Evolutionary conservation across 1,139 yeast genomes (phyloP).

Genomic region (Candida frijolesensis): DNA sequence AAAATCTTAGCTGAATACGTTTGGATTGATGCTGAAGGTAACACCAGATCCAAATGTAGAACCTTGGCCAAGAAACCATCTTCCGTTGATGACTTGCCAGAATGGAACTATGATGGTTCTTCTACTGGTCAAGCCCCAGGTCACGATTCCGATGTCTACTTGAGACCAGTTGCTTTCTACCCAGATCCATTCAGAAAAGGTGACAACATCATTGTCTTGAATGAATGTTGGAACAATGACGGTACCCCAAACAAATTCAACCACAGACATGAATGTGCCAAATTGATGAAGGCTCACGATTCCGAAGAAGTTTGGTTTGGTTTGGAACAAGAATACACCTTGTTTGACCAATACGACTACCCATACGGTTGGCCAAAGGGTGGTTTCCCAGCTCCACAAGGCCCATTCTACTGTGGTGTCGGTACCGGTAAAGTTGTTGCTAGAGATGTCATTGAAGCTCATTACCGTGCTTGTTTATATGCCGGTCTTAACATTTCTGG

Average conservation of each 20-base stretch:
- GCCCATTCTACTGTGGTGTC: constrained; percentile 99
- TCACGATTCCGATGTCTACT: constrained; percentile 89
- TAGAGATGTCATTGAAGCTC: constrained; percentile 98
- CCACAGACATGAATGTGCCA: constrained; percentile 97
- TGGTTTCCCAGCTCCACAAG: constrained; percentile 99
- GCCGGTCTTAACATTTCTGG: constrained; percentile 91
- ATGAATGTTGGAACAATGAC: constrained; percentile 98
- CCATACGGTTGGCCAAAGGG: constrained; percentile 99
- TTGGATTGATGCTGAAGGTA: constrained; percentile 95
- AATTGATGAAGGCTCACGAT: constrained; percentile 91
- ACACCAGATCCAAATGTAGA: constrained; percentile 91
- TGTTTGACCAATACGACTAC: constrained; percentile 86
- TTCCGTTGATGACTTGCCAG: constrained; percentile 86
- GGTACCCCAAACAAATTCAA: constrained; percentile 98
- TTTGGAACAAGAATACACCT: constrained; percentile 97
- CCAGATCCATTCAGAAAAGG: constrained; percentile 98
- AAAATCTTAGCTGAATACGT: constrained; percentile 92
- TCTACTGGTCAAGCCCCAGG: constrained; percentile 99
- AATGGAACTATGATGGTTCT: constrained; percentile 99
- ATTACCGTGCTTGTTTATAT: constrained; percentile 95
- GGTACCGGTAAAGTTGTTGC: constrained; percentile 99
- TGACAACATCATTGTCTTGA: constrained; percentile 90
- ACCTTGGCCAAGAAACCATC: constrained; percentile 72
- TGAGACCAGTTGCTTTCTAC: constrained; percentile 92
- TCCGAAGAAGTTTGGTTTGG: constrained; percentile 94